phyloP scores from a whole-genome alignment of 2,329 filamentous ascomycete species.

The Fusarium napiforme region DNA sequence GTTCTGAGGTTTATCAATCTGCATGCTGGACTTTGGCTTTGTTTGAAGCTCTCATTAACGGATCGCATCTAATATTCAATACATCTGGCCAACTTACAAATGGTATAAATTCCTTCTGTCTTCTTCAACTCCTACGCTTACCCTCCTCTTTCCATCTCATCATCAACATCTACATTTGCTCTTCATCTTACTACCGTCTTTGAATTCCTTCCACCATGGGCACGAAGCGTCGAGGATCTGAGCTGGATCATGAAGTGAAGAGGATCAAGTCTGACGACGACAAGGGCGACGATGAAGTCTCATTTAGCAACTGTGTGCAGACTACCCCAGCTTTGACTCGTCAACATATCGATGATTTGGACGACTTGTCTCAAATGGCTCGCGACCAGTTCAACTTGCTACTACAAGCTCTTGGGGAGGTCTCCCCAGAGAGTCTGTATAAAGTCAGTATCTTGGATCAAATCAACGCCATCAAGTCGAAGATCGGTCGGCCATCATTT shows the following conservation, averaged over 20 bases:
- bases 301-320: fast-evolving
- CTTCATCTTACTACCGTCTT: too few relatives aligned
- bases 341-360: background rate
- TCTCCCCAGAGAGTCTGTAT: background rate
- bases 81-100: fast-evolving
- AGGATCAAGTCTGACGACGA: background rate
- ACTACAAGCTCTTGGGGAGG: background rate
- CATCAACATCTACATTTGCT: fast-evolving
- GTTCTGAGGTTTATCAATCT: fast-evolving
- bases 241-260: background rate
- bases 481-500: fast-evolving
- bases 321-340: fast-evolving
- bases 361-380: fast-evolving
- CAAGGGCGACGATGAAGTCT: fast-evolving
- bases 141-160: too few relatives aligned
- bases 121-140: fast-evolving
- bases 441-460: background rate
- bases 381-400: background rate
- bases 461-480: background rate
- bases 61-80: background rate
- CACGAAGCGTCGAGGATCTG: background rate
- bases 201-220: background rate
- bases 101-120: background rate
- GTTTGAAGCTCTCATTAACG: fast-evolving
- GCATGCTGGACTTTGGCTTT: background rate